Percentiles rank a stretch among this genome's conserved stretches.
These are phyloP conservation scores for Talaromyces proteolyticus DNA, from an alignment of 495 filamentous ascomycete genomes.

Conservation along the genomic window DNA sequence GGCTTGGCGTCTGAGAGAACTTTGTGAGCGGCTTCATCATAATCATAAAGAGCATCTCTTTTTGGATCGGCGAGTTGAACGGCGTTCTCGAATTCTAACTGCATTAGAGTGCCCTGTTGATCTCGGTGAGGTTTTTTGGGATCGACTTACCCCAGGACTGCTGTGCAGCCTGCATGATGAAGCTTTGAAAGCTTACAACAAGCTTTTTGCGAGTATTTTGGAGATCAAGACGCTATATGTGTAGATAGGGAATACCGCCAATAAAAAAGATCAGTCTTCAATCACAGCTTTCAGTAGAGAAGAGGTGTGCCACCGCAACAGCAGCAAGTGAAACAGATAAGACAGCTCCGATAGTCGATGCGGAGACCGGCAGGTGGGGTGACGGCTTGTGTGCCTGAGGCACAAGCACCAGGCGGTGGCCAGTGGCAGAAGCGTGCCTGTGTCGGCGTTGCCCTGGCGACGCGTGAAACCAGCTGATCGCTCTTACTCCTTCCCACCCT, in stretches of 20 bases:
- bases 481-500: no score
- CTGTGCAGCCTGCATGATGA: slow-evolving; percentile 47
- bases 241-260: no score
- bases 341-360: background rate
- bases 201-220: background rate
- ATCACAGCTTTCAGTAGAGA: background rate
- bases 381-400: background rate
- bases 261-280: background rate
- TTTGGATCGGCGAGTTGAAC: slow-evolving; percentile 76
- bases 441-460: slow-evolving; percentile 2
- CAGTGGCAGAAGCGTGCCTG: background rate
- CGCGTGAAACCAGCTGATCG: background rate
- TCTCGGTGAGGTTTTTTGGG: background rate
- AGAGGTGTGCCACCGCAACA: no score
- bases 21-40: slow-evolving; percentile 62
- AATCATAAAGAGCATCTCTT: slow-evolving; percentile 87
- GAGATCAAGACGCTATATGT: no score
- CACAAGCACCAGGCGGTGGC: background rate
- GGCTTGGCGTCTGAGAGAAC: slow-evolving; percentile 52
- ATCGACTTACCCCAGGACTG: slow-evolving; percentile 51
- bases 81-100: slow-evolving; percentile 81
- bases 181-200: background rate
- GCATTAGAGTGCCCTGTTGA: slow-evolving; percentile 9
- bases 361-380: background rate
- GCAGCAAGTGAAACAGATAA: background rate